Evolutionary conservation across 805 yeast species (phyloP).

Genomic region (Schwanniomyces vanrijiae): DNA sequence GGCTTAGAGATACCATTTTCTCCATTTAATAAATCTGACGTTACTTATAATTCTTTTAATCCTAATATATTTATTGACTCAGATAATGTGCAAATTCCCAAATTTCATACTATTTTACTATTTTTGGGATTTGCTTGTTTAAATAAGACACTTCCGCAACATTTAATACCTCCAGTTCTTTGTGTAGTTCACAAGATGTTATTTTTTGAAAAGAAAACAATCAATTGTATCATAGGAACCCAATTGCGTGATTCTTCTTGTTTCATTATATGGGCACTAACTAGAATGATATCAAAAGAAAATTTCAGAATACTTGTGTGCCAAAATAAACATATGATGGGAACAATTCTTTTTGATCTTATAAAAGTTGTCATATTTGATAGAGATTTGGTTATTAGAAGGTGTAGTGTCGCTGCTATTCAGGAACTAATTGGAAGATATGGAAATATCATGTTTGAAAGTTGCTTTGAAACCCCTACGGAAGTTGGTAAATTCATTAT

Average conservation of each 20-base stretch:
- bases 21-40: neutral
- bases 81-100: conserved; percentile 37
- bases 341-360: conserved; percentile 32
- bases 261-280: conserved; percentile 79
- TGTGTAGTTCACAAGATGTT: conserved; percentile 45
- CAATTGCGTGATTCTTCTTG: conserved; percentile 84
- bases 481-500: conserved; percentile 39
- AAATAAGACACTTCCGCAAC: conserved; percentile 23
- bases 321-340: conserved; percentile 14
- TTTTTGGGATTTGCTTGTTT: conserved; percentile 48
- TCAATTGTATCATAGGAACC: conserved; percentile 56
- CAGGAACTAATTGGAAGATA: conserved; percentile 85
- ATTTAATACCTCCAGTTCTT: conserved; percentile 21
- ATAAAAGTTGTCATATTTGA: conserved; percentile 65
- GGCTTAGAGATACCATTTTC: conserved; percentile 1
- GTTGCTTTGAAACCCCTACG: conserved; percentile 9
- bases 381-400: conserved; percentile 66
- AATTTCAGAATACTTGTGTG: conserved; percentile 10
- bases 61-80: conserved; percentile 16
- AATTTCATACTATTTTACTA: conserved; percentile 60
- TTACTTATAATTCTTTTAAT: conserved; percentile 2
- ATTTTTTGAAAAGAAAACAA: conserved; percentile 56
- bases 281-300: conserved; percentile 34
- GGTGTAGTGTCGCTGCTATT: conserved; percentile 83
- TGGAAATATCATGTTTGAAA: conserved; percentile 42